Percentiles rank a stretch among this genome's conserved stretches.
These are phyloP conservation scores for Juglanconis sp. DNA, from an alignment of 2,329 filamentous ascomycete genomes.

Conservation along the genomic window DNA sequence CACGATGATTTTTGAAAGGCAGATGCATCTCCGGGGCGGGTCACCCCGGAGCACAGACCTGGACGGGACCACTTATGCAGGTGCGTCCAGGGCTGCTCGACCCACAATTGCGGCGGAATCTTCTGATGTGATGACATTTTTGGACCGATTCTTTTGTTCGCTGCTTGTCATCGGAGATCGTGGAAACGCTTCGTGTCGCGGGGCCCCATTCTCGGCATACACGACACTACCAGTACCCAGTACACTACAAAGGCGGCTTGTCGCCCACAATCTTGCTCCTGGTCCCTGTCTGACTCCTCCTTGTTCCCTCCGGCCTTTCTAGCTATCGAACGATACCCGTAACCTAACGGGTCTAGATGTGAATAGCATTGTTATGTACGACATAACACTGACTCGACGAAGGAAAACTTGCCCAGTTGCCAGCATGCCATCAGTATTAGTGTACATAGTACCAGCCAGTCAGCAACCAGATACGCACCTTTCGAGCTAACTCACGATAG, in stretches of 20 bases:
- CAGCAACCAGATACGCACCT: not conserved
- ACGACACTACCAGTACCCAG: too few species aligned
- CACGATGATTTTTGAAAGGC: not conserved
- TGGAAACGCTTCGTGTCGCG: conserved; percentile 6
- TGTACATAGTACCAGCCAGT: too few species aligned
- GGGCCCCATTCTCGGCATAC: not conserved
- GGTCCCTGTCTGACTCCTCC: too few species aligned
- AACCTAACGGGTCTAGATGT: not conserved
- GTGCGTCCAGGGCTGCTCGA: not conserved
- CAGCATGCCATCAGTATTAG: too few species aligned
- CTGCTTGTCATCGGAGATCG: not conserved
- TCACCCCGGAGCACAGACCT: conserved; percentile 10
- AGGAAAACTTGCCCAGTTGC: too few species aligned
- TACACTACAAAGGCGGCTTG: too few species aligned
- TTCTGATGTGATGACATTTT: conserved; percentile 4
- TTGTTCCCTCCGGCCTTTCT: too few species aligned
- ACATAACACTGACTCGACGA: not conserved
- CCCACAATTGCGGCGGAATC: not conserved
- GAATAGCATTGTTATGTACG: too few species aligned
- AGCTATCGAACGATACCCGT: too few species aligned
- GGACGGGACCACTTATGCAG: not conserved
- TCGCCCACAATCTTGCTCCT: too few species aligned
- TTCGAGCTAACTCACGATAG: not conserved
- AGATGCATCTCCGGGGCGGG: conserved; percentile 1
- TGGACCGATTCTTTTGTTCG: not conserved